These are phyloP conservation scores for Aspergillus fumigatiaffinis DNA, from an alignment of 2,329 filamentous ascomycete species.

Conservation along the genomic window DNA sequence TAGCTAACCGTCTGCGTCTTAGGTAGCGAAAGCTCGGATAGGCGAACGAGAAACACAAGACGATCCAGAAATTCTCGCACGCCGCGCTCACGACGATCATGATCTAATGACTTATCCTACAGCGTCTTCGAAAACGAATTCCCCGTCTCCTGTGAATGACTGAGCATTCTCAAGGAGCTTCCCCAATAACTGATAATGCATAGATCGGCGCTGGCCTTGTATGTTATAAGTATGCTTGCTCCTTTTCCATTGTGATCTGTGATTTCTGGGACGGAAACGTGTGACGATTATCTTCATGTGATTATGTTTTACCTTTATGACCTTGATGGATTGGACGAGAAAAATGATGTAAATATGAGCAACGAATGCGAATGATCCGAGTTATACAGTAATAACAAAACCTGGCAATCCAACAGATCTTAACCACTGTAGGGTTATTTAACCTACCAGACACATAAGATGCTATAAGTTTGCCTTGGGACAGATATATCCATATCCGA, in stretches of 20 bases:
- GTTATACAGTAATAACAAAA: neutral
- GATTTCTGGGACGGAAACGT: neutral
- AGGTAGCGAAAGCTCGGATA: constrained; percentile 45
- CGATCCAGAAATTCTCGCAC: constrained; percentile 27
- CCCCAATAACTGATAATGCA: neutral
- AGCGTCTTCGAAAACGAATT: neutral
- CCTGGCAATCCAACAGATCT: neutral
- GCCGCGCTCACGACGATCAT: constrained; percentile 26
- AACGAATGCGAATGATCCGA: neutral
- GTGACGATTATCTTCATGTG: constrained; percentile 1
- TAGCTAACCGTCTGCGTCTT: constrained; percentile 12
- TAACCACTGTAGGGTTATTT: neutral
- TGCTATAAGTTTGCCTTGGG: neutral
- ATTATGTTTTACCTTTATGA: constrained; percentile 9
- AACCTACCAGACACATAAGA: neutral
- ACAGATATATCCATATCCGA: neutral
- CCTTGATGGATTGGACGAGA: constrained; percentile 2
- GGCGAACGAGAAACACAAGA: constrained; percentile 33
- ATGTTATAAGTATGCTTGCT: constrained; percentile 4
- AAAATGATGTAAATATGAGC: constrained; percentile 23
- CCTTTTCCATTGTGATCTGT: neutral
- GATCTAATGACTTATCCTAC: constrained; percentile 7
- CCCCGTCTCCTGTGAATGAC: neutral
- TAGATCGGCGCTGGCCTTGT: constrained; percentile 14
- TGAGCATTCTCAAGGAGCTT: neutral